Evolutionary conservation across 1,284 basidiomycete species (phyloP).

Genomic region (Austropuccinia psidii): DNA sequence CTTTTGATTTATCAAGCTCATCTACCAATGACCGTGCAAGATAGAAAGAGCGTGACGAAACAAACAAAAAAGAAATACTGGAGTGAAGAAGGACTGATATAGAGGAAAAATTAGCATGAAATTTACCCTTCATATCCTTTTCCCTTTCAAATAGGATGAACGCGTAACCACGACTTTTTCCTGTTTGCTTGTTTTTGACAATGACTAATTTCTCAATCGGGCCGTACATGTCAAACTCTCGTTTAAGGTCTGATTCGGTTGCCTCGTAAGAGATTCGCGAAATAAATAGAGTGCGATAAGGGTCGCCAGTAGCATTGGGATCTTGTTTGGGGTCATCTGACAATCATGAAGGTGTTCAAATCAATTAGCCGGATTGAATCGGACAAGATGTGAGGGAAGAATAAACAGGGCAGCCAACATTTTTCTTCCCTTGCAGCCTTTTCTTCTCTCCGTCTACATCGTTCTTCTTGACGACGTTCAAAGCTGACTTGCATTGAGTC

Average conservation of each 20-base stretch:
- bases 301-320: constrained; percentile 86
- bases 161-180: constrained; percentile 81
- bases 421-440: constrained; percentile 70
- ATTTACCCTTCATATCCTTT: constrained; percentile 93
- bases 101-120: constrained; percentile 23
- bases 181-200: constrained; percentile 60
- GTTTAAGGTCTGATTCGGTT: constrained; percentile 79
- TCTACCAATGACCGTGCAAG: neutral
- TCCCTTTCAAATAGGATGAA: constrained; percentile 97
- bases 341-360: neutral
- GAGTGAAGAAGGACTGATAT: no score
- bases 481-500: constrained; percentile 33
- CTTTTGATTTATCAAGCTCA: no score
- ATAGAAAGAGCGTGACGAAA: constrained; percentile 3
- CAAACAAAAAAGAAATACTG: constrained; percentile 37
- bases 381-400: neutral
- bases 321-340: constrained; percentile 84
- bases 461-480: constrained; percentile 38
- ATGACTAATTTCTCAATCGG: constrained; percentile 85
- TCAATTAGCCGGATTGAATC: constrained; percentile 1
- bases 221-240: constrained; percentile 92
- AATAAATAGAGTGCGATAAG: constrained; percentile 97
- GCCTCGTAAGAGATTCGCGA: constrained; percentile 84
- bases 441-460: constrained; percentile 70
- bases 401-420: neutral